phyloP scores from a whole-genome alignment of 768 basidiomycete species.

The Hygrophoropsis aurantiaca region DNA sequence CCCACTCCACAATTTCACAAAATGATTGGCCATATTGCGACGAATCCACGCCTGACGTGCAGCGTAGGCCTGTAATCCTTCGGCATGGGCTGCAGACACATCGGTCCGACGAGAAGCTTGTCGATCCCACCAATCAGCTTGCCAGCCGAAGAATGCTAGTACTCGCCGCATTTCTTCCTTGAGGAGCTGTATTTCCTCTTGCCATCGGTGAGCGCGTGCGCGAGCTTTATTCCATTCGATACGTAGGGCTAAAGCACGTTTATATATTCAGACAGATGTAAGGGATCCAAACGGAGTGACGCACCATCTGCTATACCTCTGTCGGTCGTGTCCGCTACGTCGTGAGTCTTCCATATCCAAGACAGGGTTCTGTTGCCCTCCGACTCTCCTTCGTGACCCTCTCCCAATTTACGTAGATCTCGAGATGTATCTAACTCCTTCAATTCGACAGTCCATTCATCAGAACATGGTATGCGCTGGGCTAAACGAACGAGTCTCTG shows the following conservation, averaged over 20 bases:
- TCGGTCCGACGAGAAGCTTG: not conserved
- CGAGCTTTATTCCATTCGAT: constrained; percentile 10
- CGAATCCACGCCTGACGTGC: not conserved
- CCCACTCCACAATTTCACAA: not conserved
- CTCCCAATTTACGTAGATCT: not conserved
- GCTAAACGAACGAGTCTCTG: not conserved
- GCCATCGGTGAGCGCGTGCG: constrained; percentile 11
- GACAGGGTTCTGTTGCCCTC: not conserved
- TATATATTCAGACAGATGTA: not conserved
- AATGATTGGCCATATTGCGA: not conserved
- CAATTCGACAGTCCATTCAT: not conserved
- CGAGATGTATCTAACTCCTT: not conserved
- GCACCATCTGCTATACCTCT: not conserved
- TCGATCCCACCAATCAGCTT: constrained; percentile 11
- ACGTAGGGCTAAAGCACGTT: not conserved
- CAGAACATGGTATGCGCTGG: not conserved
- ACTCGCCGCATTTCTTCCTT: constrained; percentile 17
- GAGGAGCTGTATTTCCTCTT: constrained; percentile 13
- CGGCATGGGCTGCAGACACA: not conserved
- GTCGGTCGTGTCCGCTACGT: not conserved
- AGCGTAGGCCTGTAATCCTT: constrained; percentile 6
- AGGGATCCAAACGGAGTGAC: not conserved
- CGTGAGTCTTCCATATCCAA: not conserved
- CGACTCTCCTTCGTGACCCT: not conserved
- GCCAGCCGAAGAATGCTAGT: constrained; percentile 8